phyloP scores from a whole-genome alignment of 2,329 filamentous ascomycete genomes.

The Plectosphaerella plurivora region DNA sequence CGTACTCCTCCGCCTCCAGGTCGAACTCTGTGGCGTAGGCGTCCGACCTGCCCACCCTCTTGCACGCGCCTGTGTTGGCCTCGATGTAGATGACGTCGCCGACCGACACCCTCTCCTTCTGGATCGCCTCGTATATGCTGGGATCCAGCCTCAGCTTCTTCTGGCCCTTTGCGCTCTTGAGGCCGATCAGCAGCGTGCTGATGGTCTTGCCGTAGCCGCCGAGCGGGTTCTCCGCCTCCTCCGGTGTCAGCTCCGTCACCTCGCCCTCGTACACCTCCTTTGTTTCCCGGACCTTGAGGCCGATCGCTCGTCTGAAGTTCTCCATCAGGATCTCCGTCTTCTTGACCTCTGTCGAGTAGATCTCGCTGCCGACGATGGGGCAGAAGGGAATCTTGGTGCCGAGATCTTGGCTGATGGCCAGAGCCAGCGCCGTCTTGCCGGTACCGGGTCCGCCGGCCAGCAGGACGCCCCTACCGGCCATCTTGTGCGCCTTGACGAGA shows the following conservation, averaged over 20 bases:
- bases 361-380: constrained; percentile 95
- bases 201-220: constrained; percentile 98
- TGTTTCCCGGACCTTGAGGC: constrained; percentile 93
- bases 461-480: constrained; percentile 91
- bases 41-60: constrained; percentile 91
- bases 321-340: constrained; percentile 99
- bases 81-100: constrained; percentile 99
- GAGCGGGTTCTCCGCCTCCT: constrained; percentile 96
- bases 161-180: constrained; percentile 93
- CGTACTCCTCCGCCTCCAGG: constrained; percentile 97
- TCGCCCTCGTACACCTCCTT: constrained; percentile 99
- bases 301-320: constrained; percentile 96
- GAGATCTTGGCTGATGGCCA: constrained; percentile 94
- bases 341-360: constrained; percentile 98
- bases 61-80: constrained; percentile 96
- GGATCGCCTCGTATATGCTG: constrained; percentile 98
- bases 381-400: constrained; percentile 98
- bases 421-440: constrained; percentile 92
- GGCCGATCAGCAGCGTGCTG: constrained; percentile 85
- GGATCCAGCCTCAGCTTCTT: constrained; percentile 97
- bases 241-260: constrained; percentile 93
- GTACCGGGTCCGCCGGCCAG: constrained; percentile 93
- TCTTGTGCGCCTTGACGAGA: constrained; percentile 92
- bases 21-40: constrained; percentile 98
- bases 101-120: constrained; percentile 93